phyloP scores from a whole-genome alignment of 192 early-diverging fungal species.

The Coemansia sp. region DNA sequence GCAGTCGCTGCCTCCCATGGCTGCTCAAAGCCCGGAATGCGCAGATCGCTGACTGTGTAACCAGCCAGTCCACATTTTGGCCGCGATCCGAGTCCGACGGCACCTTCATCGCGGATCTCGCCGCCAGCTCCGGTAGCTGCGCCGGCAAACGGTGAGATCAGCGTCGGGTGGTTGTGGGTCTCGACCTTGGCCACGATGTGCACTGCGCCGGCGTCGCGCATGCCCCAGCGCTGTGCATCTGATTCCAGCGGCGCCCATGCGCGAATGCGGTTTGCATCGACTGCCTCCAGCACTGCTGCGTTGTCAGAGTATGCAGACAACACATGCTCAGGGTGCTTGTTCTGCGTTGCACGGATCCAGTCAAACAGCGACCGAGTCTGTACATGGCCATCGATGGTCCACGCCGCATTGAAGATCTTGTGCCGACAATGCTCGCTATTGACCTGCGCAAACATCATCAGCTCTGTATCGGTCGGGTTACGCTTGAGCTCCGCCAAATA shows the following conservation, averaged over 20 bases:
- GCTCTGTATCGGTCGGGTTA: slow-evolving; percentile 97
- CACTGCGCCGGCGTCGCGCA: slow-evolving; percentile 50
- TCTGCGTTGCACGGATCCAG: slow-evolving; percentile 95
- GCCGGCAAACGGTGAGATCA: slow-evolving; percentile 97
- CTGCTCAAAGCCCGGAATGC: slow-evolving; percentile 84
- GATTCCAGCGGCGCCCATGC: slow-evolving; percentile 34
- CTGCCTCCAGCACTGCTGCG: slow-evolving; percentile 83
- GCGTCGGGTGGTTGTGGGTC: slow-evolving; percentile 99
- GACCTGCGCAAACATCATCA: slow-evolving; percentile 99
- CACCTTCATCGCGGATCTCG: slow-evolving; percentile 99
- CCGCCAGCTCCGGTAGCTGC: slow-evolving; percentile 98
- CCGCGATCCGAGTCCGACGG: slow-evolving; percentile 93
- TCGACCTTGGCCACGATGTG: slow-evolving; percentile 97
- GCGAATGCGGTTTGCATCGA: slow-evolving; percentile 31
- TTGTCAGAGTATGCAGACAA: slow-evolving; percentile 98
- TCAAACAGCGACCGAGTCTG: slow-evolving; percentile 85
- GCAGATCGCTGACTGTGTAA: slow-evolving; percentile 92
- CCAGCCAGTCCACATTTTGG: slow-evolving; percentile 95
- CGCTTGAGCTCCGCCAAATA: slow-evolving; percentile 69
- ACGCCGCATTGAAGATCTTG: slow-evolving; percentile 99
- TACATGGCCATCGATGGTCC: slow-evolving; percentile 90
- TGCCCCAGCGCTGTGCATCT: slow-evolving; percentile 31
- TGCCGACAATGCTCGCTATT: slow-evolving; percentile 99
- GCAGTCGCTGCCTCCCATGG: slow-evolving; percentile 82
- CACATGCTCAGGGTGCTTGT: slow-evolving; percentile 74